A percentile compares a stretch with the other conserved stretches of the same genome.
These are phyloP conservation scores for Murraya paniculata DNA, from an alignment of 345 rosid species.

Conservation along the genomic window DNA sequence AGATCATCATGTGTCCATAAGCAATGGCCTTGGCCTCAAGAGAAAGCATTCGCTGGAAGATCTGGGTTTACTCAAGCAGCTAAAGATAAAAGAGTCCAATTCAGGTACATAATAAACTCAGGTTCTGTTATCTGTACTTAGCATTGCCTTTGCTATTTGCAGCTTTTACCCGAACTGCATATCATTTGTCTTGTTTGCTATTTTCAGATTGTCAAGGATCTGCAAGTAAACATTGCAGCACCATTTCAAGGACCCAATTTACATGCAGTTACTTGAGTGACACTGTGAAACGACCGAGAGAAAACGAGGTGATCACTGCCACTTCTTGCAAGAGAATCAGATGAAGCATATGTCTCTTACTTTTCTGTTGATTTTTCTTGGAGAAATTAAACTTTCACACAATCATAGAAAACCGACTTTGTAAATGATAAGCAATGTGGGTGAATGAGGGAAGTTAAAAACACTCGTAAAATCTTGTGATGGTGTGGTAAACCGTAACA, in stretches of 20 bases:
- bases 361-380: not conserved
- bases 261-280: constrained; percentile 33
- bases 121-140: not conserved
- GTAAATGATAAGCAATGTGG: not conserved
- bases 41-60: constrained; percentile 50
- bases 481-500: too few species aligned
- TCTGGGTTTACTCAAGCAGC: constrained; percentile 41
- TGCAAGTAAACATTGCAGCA: not conserved
- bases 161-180: not conserved
- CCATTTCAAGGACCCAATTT: constrained; percentile 14
- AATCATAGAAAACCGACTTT: not conserved
- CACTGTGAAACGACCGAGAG: constrained; percentile 44
- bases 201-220: constrained; percentile 16
- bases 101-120: constrained; percentile 20
- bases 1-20: not conserved
- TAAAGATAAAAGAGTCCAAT: constrained; percentile 35
- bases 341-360: constrained; percentile 16
- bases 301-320: constrained; percentile 43
- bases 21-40: constrained; percentile 34
- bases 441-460: not conserved
- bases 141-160: not conserved
- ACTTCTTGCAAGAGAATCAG: constrained; percentile 46
- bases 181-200: too few species aligned
- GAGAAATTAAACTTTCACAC: not conserved
- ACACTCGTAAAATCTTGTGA: not conserved